phyloP scores from a whole-genome alignment of 306 rosid genomes.

The Prunus davidiana region DNA sequence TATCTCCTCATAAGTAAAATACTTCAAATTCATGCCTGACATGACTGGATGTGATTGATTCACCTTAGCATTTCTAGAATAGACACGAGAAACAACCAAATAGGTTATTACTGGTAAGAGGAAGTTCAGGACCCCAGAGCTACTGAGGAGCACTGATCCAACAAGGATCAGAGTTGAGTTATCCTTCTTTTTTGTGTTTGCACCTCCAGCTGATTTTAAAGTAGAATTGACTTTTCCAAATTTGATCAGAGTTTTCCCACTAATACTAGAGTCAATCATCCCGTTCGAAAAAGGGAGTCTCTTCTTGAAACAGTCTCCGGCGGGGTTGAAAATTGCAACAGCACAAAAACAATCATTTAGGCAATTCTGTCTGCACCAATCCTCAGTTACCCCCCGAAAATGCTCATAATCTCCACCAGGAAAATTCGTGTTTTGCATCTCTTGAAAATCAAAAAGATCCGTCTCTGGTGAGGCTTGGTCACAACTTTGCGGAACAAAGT shows the following conservation, averaged over 20 bases:
- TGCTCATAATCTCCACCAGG: conserved; percentile 5
- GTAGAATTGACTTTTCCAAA: conserved; percentile 5
- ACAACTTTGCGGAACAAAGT: conserved; percentile 40
- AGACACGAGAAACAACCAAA: neutral
- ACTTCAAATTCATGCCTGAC: conserved; percentile 10
- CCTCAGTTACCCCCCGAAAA: neutral
- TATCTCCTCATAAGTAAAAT: conserved; percentile 19
- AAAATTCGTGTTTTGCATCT: conserved; percentile 2
- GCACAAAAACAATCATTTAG: conserved; percentile 49
- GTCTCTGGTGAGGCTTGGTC: conserved; percentile 18
- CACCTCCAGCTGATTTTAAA: neutral
- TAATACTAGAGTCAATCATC: neutral
- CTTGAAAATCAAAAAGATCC: conserved; percentile 16
- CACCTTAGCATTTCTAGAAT: neutral
- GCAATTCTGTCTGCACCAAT: conserved; percentile 35
- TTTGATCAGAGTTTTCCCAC: conserved; percentile 11
- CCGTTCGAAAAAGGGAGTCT: conserved; percentile 23
- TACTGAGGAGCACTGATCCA: conserved; percentile 3
- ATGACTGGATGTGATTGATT: no score
- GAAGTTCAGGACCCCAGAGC: neutral
- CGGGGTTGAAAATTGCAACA: neutral
- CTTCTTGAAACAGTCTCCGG: conserved; percentile 17
- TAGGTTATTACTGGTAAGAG: neutral
- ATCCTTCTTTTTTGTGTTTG: neutral
- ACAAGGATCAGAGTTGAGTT: conserved; percentile 6